A percentile compares a stretch with the other conserved stretches of the same genome.
phyloP scores from a whole-genome alignment of 2,329 filamentous ascomycete genomes.

The Fulvia fulva region DNA sequence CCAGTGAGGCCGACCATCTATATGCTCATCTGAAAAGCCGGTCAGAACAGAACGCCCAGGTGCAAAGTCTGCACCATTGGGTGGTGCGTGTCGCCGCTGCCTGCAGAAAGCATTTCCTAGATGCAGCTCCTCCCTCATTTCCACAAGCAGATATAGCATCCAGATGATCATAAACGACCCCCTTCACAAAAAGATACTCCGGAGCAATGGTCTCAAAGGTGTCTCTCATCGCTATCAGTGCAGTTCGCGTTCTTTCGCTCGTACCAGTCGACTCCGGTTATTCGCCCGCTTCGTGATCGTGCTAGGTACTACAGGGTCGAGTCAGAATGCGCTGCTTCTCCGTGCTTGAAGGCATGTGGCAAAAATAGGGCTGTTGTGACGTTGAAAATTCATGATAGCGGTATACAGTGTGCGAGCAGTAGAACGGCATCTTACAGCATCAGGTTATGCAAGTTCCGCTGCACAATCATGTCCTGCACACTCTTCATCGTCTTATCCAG shows the following conservation, averaged over 20 bases:
- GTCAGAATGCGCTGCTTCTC: not conserved
- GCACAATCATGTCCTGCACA: slow-evolving; percentile 52
- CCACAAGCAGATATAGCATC: not conserved
- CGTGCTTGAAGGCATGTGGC: not conserved
- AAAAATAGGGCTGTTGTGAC: not conserved
- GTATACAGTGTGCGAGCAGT: slow-evolving; percentile 1
- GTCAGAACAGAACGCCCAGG: not conserved
- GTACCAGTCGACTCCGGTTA: not conserved
- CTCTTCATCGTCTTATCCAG: slow-evolving; percentile 51
- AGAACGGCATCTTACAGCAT: slow-evolving; percentile 36
- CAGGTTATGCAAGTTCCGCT: slow-evolving; percentile 49
- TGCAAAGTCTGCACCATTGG: not conserved
- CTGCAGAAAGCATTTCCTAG: not conserved
- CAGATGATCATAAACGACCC: not conserved
- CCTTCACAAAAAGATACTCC: not conserved
- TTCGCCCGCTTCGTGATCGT: not conserved
- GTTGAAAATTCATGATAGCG: not conserved
- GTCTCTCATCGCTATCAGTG: not conserved
- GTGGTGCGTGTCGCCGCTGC: not conserved
- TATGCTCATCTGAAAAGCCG: not conserved
- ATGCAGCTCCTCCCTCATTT: not conserved
- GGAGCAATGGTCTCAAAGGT: not conserved
- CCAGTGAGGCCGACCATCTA: not conserved
- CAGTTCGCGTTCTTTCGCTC: not conserved
- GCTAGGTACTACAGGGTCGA: not conserved